Conservation (phyloP, 2,329 filamentous ascomycete species). For the Proliferodiscus dingleyae region DNA sequence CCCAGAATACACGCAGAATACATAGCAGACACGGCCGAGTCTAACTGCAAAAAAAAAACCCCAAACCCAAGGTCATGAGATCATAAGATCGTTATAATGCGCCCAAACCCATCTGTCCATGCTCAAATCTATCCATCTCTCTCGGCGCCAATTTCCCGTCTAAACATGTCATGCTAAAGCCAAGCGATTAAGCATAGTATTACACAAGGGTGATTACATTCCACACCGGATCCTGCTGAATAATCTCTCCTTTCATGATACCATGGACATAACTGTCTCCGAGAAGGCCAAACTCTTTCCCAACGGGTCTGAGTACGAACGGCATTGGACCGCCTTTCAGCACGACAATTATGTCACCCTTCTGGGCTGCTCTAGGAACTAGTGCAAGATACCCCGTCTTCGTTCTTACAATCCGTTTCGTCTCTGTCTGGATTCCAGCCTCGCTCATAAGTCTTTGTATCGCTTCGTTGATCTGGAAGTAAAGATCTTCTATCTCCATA, state of each 20-base stretch:
- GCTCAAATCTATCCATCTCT: not conserved
- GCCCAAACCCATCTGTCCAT: too few relatives aligned
- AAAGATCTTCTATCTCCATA: not conserved
- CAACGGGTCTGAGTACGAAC: not conserved
- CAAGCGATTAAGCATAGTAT: not conserved
- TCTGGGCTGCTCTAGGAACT: not conserved
- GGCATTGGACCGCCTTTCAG: not conserved
- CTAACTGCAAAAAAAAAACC: too few relatives aligned
- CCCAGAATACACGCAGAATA: too few relatives aligned
- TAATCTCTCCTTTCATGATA: slow-evolving; percentile 1
- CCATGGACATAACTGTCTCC: slow-evolving; percentile 1
- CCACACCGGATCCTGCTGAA: not conserved
- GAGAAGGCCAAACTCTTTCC: not conserved
- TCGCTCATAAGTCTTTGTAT: not conserved
- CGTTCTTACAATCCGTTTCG: not conserved
- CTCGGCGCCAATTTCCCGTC: not conserved
- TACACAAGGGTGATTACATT: not conserved
- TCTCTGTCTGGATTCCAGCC: not conserved
- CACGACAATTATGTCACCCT: not conserved
- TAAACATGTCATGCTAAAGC: not conserved
- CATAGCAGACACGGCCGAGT: too few relatives aligned
- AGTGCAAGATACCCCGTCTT: not conserved
- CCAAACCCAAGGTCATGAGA: too few relatives aligned
- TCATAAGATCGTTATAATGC: too few relatives aligned
- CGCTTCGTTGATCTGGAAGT: not conserved